Percentiles rank a stretch among this genome's conserved stretches.
These are phyloP conservation scores for Chimonanthus praecox DNA, from an alignment of 164 flowering plant species.

Conservation along the genomic window DNA sequence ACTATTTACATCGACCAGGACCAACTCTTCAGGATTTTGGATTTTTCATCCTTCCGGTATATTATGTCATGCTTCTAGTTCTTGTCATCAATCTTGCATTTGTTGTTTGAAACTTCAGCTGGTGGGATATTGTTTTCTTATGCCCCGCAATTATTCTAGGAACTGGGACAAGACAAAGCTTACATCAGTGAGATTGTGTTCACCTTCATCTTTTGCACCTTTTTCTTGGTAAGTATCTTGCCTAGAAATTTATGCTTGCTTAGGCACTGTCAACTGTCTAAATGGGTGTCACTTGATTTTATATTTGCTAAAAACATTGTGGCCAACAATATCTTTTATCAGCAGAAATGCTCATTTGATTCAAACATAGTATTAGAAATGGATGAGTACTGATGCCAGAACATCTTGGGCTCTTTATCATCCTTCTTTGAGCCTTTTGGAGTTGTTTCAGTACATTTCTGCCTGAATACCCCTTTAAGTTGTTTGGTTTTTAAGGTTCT, in stretches of 20 bases:
- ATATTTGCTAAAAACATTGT: too few relatives aligned
- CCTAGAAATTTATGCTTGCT: neutral
- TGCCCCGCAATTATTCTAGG: conserved; percentile 33
- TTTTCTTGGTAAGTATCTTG: conserved; percentile 64
- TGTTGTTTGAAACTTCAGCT: neutral
- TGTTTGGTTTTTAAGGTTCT: too few relatives aligned
- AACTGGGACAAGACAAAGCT: conserved; percentile 83
- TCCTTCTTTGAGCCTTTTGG: too few relatives aligned
- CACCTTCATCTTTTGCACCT: conserved; percentile 64
- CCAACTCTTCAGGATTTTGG: conserved; percentile 96
- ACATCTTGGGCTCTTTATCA: too few relatives aligned
- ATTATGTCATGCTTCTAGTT: conserved; percentile 15
- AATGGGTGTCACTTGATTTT: neutral
- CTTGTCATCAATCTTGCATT: neutral
- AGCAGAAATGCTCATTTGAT: too few relatives aligned
- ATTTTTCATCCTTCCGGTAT: conserved; percentile 79
- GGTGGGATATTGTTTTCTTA: neutral
- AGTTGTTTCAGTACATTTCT: too few relatives aligned
- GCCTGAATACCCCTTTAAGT: too few relatives aligned
- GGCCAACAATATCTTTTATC: too few relatives aligned
- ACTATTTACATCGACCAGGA: conserved; percentile 93
- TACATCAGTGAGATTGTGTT: conserved; percentile 91
- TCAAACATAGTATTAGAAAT: too few relatives aligned
- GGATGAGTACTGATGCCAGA: too few relatives aligned
- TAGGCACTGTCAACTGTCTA: neutral